These are phyloP conservation scores for Rhodomyrtus psidioides DNA, from an alignment of 441 rosid genomes.

Conservation along the genomic window DNA sequence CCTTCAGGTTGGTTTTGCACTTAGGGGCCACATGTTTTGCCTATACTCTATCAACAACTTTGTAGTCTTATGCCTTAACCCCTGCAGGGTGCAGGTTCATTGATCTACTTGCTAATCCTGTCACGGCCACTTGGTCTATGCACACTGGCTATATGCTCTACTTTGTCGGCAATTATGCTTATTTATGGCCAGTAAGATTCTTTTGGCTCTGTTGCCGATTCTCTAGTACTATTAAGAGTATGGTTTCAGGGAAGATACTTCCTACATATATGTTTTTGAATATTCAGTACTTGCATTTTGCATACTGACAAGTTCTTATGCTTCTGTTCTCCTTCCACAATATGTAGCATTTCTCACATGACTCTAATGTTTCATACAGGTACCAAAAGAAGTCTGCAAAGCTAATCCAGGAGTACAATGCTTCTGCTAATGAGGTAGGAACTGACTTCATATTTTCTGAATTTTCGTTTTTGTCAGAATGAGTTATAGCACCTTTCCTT, in stretches of 20 bases:
- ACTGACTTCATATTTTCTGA: conserved; percentile 1
- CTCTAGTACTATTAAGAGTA: not conserved
- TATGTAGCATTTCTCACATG: not conserved
- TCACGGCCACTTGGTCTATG: conserved; percentile 82
- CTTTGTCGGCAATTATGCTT: conserved; percentile 69
- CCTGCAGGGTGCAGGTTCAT: conserved; percentile 75
- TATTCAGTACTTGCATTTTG: not conserved
- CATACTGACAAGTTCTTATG: not conserved
- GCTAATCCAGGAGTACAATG: conserved; percentile 75
- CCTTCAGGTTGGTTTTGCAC: conserved; percentile 57
- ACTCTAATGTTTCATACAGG: conserved; percentile 22
- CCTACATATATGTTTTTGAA: not conserved
- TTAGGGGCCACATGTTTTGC: not conserved
- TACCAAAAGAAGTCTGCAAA: conserved; percentile 95
- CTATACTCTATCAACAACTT: conserved; percentile 5
- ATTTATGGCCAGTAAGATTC: conserved; percentile 73
- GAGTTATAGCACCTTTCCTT: not conserved
- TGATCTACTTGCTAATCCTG: conserved; percentile 73
- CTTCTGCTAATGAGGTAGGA: conserved; percentile 88
- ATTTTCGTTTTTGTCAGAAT: conserved; percentile 1
- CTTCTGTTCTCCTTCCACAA: not conserved
- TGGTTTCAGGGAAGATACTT: not conserved
- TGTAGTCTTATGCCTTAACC: conserved; percentile 18
- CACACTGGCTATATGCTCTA: conserved; percentile 68
- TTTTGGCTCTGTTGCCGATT: not conserved